These are phyloP conservation scores for Gonapodya sp. DNA, from an alignment of 192 early-diverging fungal species.

Conservation along the genomic window DNA sequence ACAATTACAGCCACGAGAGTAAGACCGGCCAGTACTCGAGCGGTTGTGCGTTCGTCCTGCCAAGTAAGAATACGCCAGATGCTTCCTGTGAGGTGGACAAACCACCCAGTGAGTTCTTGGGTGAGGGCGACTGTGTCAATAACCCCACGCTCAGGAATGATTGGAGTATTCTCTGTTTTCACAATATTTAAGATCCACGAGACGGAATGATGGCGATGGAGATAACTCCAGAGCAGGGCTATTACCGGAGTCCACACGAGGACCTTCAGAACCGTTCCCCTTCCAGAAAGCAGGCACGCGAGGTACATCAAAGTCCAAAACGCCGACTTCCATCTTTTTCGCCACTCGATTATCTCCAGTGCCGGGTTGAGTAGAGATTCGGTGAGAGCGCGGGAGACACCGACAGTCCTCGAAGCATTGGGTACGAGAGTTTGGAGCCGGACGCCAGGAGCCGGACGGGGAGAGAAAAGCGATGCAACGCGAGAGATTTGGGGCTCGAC, in stretches of 20 bases:
- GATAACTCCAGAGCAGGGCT: neutral
- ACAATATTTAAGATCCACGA: neutral
- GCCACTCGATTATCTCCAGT: neutral
- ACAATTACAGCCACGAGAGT: neutral
- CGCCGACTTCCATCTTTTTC: neutral
- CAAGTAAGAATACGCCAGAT: neutral
- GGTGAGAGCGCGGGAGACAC: neutral
- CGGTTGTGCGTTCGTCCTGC: neutral
- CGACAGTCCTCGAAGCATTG: neutral
- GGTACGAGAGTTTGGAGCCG: neutral
- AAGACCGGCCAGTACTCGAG: neutral
- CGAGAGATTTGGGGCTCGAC: neutral
- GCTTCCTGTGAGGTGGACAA: neutral
- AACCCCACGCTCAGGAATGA: neutral
- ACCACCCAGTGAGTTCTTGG: neutral
- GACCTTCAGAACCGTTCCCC: no score
- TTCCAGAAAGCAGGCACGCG: neutral
- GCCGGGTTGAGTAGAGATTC: neutral
- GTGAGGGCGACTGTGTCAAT: neutral
- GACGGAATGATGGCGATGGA: neutral
- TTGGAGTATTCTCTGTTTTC: neutral
- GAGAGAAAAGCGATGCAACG: neutral
- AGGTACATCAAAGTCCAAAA: neutral
- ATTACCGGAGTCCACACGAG: neutral
- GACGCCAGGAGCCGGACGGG: neutral